A percentile compares a stretch with the other conserved stretches of the same genome.
phyloP scores from a whole-genome alignment of 768 basidiomycete species.

The Lentinula lateritia region DNA sequence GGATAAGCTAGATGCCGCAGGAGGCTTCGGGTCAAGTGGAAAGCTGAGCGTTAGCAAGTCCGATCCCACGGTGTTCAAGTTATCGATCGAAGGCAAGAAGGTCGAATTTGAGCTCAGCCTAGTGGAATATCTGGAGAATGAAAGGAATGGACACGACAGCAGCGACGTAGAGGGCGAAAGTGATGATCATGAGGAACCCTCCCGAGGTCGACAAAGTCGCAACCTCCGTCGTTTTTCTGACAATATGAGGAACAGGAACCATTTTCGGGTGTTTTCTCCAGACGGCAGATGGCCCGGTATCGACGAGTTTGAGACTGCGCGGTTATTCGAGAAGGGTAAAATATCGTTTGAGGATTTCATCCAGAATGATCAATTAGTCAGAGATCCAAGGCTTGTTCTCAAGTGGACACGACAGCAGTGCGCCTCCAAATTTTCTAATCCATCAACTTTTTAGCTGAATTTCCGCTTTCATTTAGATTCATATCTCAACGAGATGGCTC shows the following conservation, averaged over 20 bases:
- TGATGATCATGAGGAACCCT: slow-evolving; percentile 12
- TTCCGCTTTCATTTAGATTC: slow-evolving; percentile 40
- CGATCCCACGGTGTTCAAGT: slow-evolving; percentile 58
- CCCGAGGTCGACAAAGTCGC: slow-evolving; percentile 14
- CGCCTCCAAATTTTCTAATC: slow-evolving; percentile 19
- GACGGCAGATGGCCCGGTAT: slow-evolving; percentile 14
- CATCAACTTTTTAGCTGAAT: neutral
- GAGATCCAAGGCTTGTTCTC: slow-evolving; percentile 64
- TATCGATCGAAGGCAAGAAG: slow-evolving; percentile 54
- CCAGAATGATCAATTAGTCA: slow-evolving; percentile 54
- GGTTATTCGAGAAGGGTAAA: slow-evolving; percentile 53
- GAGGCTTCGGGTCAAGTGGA: slow-evolving; percentile 45
- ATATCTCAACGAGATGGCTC: slow-evolving; percentile 73
- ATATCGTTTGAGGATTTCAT: slow-evolving; percentile 65
- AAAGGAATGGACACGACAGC: slow-evolving; percentile 7
- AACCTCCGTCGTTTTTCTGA: slow-evolving; percentile 13
- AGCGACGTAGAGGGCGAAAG: neutral
- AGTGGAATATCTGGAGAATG: slow-evolving; percentile 29
- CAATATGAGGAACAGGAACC: slow-evolving; percentile 17
- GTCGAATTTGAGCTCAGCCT: slow-evolving; percentile 75
- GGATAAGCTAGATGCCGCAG: slow-evolving; percentile 8
- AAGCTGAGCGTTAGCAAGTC: slow-evolving; percentile 50
- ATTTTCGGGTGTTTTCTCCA: slow-evolving; percentile 3
- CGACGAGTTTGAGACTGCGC: slow-evolving; percentile 50
- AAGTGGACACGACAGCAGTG: slow-evolving; percentile 66